A percentile compares a stretch with the other conserved stretches of the same genome.
phyloP scores from a whole-genome alignment of 257 asterid genomes.

The Cynanchum wilfordii region DNA sequence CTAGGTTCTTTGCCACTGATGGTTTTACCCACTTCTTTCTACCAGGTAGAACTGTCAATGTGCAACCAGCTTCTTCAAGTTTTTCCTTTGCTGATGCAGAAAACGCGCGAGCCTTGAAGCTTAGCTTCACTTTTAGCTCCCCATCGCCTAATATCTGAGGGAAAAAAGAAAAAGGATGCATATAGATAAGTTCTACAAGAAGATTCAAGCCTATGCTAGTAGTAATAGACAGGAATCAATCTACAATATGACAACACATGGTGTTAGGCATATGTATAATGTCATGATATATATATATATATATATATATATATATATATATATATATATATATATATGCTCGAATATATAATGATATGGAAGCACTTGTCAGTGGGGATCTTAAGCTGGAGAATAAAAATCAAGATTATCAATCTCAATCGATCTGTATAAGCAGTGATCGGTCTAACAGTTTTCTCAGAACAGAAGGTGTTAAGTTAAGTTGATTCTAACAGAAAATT shows the following conservation, averaged over 20 bases:
- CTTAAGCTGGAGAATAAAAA: neutral
- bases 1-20: constrained; percentile 63
- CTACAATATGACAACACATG: neutral
- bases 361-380: neutral
- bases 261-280: neutral
- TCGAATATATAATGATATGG: neutral
- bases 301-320: no score
- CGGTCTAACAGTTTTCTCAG: neutral
- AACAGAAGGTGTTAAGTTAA: neutral
- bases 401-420: neutral
- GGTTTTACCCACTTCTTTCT: constrained; percentile 77
- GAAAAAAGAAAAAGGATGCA: neutral
- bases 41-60: constrained; percentile 58
- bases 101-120: constrained; percentile 64
- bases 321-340: neutral
- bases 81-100: constrained; percentile 64
- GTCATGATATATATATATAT: neutral
- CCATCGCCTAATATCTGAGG: constrained; percentile 73
- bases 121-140: constrained; percentile 54
- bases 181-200: neutral
- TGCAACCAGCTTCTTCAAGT: constrained; percentile 59
- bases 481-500: neutral
- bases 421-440: neutral
- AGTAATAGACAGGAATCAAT: neutral
- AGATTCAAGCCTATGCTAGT: neutral